Percentiles rank a stretch among this genome's conserved stretches.
phyloP scores from a whole-genome alignment of 1,284 basidiomycete species.

The Earliella scabrosa region DNA sequence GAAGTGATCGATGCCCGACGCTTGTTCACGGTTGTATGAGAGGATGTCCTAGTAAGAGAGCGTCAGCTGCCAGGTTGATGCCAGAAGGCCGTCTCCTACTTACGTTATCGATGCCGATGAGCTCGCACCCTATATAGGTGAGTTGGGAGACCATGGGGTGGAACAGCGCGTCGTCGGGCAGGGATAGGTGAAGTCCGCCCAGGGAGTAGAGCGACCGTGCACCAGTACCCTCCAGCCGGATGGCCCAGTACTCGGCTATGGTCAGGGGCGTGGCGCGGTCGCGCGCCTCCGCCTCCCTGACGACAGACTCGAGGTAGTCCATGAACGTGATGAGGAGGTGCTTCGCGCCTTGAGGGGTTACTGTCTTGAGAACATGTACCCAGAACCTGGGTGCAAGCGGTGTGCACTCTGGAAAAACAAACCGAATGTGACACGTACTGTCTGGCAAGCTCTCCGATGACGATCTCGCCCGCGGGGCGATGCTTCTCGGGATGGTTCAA shows the following conservation, averaged over 20 bases:
- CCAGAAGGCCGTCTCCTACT: neutral
- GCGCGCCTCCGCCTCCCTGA: no score
- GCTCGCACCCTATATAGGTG: neutral
- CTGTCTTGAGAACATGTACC: neutral
- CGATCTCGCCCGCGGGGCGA: no score
- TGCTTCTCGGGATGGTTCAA: no score
- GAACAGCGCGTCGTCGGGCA: no score
- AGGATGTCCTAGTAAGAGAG: conserved; percentile 26
- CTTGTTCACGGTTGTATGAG: conserved; percentile 43
- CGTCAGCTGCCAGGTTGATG: neutral
- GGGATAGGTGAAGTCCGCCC: no score
- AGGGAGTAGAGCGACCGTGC: no score
- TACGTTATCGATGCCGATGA: neutral
- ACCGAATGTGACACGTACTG: no score
- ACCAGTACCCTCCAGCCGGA: no score
- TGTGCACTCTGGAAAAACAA: no score
- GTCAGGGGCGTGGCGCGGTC: neutral
- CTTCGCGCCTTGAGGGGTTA: neutral
- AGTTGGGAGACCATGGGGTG: neutral
- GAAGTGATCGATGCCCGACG: conserved; percentile 36
- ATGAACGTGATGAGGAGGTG: neutral
- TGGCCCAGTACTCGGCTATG: neutral
- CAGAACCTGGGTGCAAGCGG: no score
- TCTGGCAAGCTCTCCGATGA: no score
- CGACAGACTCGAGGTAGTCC: no score